Conservation (phyloP, 345 rosid species). For the Luvunga scandens region DNA sequence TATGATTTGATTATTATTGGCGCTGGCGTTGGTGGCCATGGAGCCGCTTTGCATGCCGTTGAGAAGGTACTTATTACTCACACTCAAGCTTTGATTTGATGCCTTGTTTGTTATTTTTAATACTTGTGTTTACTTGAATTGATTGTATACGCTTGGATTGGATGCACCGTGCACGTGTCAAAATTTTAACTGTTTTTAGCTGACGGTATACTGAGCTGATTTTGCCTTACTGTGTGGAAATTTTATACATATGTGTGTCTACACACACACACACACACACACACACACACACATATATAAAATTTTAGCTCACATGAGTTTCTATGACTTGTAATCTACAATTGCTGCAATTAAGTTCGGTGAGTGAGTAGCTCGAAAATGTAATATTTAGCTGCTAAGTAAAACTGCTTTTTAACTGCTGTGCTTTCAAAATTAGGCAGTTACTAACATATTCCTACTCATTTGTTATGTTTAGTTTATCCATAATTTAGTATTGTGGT, state of each 20-base stretch:
- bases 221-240: neutral
- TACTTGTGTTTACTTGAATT: neutral
- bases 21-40: constrained; percentile 98
- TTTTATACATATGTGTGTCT: no score
- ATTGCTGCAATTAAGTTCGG: neutral
- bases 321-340: neutral
- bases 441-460: no score
- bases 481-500: neutral
- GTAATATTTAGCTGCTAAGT: neutral
- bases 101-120: neutral
- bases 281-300: no score
- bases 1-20: constrained; percentile 92
- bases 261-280: no score
- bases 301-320: neutral
- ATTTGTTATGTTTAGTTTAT: no score
- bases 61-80: constrained; percentile 55
- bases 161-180: no score
- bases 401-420: neutral
- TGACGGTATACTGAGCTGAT: neutral
- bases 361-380: neutral
- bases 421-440: neutral
- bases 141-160: neutral
- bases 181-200: neutral
- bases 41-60: constrained; percentile 96
- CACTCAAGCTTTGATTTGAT: neutral